Base-by-base conservation (phyloP, 176 grass and related monocot genomes). In the Rhynchospora breviuscula region DNA sequence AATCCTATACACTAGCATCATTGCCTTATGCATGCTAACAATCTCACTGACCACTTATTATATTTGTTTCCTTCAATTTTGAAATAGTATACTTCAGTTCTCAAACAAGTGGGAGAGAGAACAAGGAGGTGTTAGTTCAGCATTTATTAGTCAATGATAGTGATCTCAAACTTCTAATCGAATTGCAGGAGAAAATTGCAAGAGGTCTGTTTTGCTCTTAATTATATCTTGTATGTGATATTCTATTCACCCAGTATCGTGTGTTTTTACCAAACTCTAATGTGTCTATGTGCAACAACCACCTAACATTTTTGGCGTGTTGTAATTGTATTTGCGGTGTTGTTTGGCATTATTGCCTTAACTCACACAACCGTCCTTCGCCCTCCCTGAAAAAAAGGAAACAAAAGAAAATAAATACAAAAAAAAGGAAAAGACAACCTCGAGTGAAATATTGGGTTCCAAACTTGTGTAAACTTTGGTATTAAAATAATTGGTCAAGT, bases 121-220 rank as follows among this genome's bases (percentile, higher is more conserved):
- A 87, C 33, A 98, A 90, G 71, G 96, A 98, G 46, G 13, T 98
- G 64, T 78, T 98, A 47, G 91, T 98, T n/a, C 93, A 98, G 83
- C 96, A 98, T 81, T 80, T 98, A 79, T 92, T 98, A 84, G 96
- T 98, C 3, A 86, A 87, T 29, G 96, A 93, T 59, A 87, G 92
- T 85, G 90, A 98, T 51, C 87, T 87, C 73, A 91, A 90, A 63
- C 93, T 98, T 83, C 83, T 98, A 18, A 81, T 93, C 2, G 96
- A 98, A 85, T 82, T 98, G 8, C 91, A 93, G 53, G 91, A 95
- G 84, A 87, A 84, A 66, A 90, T 95, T 76, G 69, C 89, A 78
- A 88, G 84, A 88, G 94, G 94, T 97, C 83, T 68, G 70, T 23
- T 63, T 64, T 80, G 22, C 22, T 76, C 48, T 76, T 14, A 33